These are phyloP conservation scores for Leishmania arabica DNA, from an alignment of 208 protist genomes.

Conservation along the genomic window DNA sequence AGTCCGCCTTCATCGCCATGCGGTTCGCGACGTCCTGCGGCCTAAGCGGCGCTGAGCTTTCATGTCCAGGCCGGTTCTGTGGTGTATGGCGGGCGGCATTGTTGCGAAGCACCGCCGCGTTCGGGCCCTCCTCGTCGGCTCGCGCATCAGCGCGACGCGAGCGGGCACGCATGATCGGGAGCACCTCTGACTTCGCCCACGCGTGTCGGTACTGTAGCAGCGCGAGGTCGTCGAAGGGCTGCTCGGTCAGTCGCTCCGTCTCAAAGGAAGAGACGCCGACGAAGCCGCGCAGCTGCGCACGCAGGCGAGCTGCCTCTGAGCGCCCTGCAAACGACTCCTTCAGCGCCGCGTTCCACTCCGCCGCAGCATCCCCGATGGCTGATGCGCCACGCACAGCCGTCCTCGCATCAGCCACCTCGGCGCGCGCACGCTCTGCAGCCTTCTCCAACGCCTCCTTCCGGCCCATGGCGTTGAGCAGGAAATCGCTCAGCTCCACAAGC, in stretches of 20 bases:
- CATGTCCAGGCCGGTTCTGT: neutral
- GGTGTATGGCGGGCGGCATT: neutral
- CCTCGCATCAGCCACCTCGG: neutral
- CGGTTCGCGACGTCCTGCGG: constrained; percentile 14
- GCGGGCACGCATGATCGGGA: constrained; percentile 13
- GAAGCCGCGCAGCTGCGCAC: constrained; percentile 28
- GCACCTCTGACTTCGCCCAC: constrained; percentile 25
- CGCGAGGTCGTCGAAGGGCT: constrained; percentile 48
- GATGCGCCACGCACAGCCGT: neutral
- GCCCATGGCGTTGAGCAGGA: constrained; percentile 26
- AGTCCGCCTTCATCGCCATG: constrained; percentile 18
- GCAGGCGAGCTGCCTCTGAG: constrained; percentile 20
- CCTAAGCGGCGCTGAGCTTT: neutral
- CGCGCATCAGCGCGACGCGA: neutral
- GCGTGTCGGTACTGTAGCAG: constrained; percentile 42
- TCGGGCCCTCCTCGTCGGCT: neutral
- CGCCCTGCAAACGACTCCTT: constrained; percentile 11
- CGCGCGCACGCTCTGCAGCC: constrained; percentile 17
- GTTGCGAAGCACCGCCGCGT: neutral
- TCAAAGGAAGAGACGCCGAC: constrained; percentile 11
- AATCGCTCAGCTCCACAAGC: constrained; percentile 30
- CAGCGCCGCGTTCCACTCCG: constrained; percentile 15
- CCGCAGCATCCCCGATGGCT: neutral
- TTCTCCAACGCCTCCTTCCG: constrained; percentile 21
- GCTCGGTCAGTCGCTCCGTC: constrained; percentile 18